Base-by-base conservation (phyloP, 169 alveolate genomes). In the Plasmodium relictum region DNA sequence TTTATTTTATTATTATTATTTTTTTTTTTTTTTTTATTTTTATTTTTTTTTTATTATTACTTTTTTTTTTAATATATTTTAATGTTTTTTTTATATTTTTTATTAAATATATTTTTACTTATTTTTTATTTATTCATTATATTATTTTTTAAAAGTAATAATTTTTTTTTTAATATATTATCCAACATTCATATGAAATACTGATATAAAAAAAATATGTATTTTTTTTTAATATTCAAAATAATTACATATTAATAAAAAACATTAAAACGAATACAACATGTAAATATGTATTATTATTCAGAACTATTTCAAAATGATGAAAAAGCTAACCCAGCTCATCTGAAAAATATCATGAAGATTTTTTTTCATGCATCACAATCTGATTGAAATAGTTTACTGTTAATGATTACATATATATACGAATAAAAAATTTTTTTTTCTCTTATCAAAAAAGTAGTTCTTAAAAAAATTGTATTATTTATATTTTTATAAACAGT, bases 281-380 rank as follows among this genome's bases (percentile, higher is more conserved):
- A n/a, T n/a, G n/a, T n/a, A 31, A 16, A 56, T 61, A 61, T 22
- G 14, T 18, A 61, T 18, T 68, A 39, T 22, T 68, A 6, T 16
- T 61, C 7, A 0, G 56, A 50, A 65, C 59, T 70, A 80, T 80
- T 80, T 80, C 80, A 80, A 80, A 4, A 80, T 80, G 90, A 80
- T 80, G 90, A 80, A 37, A 80, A 80, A 37, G 26, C 42, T 68
- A 26, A 80, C 90, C 90, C 90, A 80, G 90, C 90, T 80, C 90
- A 80, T 80, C 90, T 70, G 90, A 80, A 45, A 52, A 22, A 68
- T 20, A 63, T 4, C 45, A 12, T 80, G 90, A 31, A 71, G 90
- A 80, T 80, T 52, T 0, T 65, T 41, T 54, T 66, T 20, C 90
- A 80, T 80, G 90, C 90, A 80, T 80, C 90, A 80, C 90, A 80